Evolutionary conservation across 345 rosid species (phyloP).

Genomic region (thale cress (Arabidopsis thaliana)): TAIR10.1 NC_003076.8:3367001-3367500

Average conservation of each 20-base stretch:
- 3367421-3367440: slow-evolving; percentile 34
- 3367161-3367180: slow-evolving; percentile 60
- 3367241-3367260: slow-evolving; percentile 74
- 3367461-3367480: slow-evolving; percentile 19
- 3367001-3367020: slow-evolving; percentile 62
- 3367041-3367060: slow-evolving; percentile 40
- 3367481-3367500: not conserved
- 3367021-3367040: slow-evolving; percentile 72
- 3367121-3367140: slow-evolving; percentile 67
- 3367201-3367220: slow-evolving; percentile 60
- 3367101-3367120: slow-evolving; percentile 54
- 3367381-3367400: slow-evolving; percentile 23
- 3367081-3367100: slow-evolving; percentile 51
- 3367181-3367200: slow-evolving; percentile 62
- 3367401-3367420: slow-evolving; percentile 29
- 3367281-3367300: slow-evolving; percentile 26
- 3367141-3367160: slow-evolving; percentile 65
- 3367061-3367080: slow-evolving; percentile 42
- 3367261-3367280: slow-evolving; percentile 50
- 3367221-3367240: slow-evolving; percentile 41
- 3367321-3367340: slow-evolving; percentile 12
- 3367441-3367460: slow-evolving; percentile 27
- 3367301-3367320: not conserved
- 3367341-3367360: slow-evolving; percentile 24
- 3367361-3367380: not conserved